Evolutionary conservation across 306 rosid genomes (phyloP), one percentile per base, ranked within the genome.

Genomic region (Rosa rugosa): DNA sequence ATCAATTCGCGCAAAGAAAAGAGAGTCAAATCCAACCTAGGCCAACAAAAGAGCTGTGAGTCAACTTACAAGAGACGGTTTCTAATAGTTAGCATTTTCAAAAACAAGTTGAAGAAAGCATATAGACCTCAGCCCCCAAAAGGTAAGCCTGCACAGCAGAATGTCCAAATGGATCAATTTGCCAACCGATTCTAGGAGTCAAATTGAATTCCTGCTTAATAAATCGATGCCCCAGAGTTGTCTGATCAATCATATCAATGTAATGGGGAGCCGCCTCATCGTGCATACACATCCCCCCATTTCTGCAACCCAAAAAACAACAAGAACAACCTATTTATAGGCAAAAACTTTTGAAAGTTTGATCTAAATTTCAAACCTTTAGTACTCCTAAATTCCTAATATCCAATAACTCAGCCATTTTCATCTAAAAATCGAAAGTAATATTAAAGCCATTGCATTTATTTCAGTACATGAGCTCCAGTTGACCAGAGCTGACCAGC

Each of bases 231-330:
- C 98, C 98, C 44, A 92, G 92, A 34, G 94, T 94, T 25, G 97
- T 94, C 89, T 90, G 98, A 89, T 94, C 97, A 73, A 94, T 92
- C 98, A 94, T 89, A 71, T 94, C 97, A 47, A 94, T 83, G 82
- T 91, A 91, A 83, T 94, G 98, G 2, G 96, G 11, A 31, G 97
- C 69, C 25, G 98, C 98, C 86, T 94, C 97, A 51, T 94, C 98
- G 54, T 94, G 98, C 98, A 94, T 94, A 69, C 96, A 92, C 88
- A 79, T 81, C 20, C 98, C 98, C 78, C 98, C 98, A 83, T 94
- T 94, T 88, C 98, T 91, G 77, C 86, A 83, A 79, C 45, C 53
- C 27, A 40, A 16, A 54, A 14, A 23, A 40, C 23, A 41, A 13
- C 17, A 49, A 49, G 14, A 49, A 6, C 14, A 71, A 1, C n/a